Base-by-base conservation (phyloP, 192 early-diverging fungal species). In the Coemansia erecta region DNA sequence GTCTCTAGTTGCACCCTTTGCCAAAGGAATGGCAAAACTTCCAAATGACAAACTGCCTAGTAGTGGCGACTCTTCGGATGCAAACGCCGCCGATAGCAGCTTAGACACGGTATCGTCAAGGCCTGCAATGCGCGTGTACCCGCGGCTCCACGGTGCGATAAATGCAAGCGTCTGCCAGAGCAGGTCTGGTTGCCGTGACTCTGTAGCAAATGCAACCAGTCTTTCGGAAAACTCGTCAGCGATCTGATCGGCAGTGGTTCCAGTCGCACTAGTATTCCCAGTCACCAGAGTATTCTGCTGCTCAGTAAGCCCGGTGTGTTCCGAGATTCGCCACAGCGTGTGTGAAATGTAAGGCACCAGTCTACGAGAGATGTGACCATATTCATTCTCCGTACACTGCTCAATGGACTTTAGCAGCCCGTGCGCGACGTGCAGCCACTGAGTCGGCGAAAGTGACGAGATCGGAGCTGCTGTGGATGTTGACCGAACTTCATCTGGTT, bases 91-190 rank as follows among this genome's bases (percentile, higher is more conserved):
- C 12, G 23, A 15, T 11, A 79, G 41, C 18, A 79, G 66, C 15
- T 22, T 13, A 15, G 41, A 45, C 18, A 59, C 37, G 7, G 42
- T 17, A 7, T 18, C 48, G 0, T 64, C 60, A 28, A 79, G 47
- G n/a, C 48, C 51, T 3, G 66, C 66, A 35, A 79, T 11, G 24
- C 66, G 42, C 26, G 61, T 11, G 33, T 72, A 72, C 8, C 58
- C 52, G 8, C 45, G 62, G 2, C 50, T 55, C 76, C 76, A 79
- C 40, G 58, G 56, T 6, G 59, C 51, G 15, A 69, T 59, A 63
- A 72, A 79, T 23, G 60, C 13, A 40, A 79, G 63, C n/a, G 69
- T 61, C 21, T 61, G 66, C 70, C 76, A 79, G 9, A 65, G 46
- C 15, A 62, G 53, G 17, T 60, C 62, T 3, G 58, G 53, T 6